A percentile compares a stretch with the other conserved stretches of the same genome.
phyloP scores from a whole-genome alignment of 257 asterid species.

The Solanum medicagineum region DNA sequence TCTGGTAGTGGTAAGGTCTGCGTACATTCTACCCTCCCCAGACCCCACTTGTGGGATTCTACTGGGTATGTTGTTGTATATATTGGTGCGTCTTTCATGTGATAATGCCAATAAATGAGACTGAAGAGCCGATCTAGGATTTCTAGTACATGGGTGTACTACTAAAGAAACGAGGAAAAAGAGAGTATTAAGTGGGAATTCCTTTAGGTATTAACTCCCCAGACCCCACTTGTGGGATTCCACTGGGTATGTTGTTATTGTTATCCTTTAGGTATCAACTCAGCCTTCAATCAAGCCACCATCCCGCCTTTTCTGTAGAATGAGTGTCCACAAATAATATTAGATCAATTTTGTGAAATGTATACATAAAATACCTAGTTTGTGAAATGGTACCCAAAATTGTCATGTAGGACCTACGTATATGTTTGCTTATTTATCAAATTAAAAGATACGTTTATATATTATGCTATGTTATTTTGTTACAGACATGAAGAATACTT shows the following conservation, averaged over 20 bases:
- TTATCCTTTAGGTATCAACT: no score
- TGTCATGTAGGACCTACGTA: background rate
- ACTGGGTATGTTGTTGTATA: no score
- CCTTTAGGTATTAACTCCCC: background rate
- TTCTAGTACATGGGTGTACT: background rate
- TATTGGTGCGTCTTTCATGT: background rate
- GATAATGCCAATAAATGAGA: background rate
- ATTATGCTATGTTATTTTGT: background rate
- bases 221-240: no score
- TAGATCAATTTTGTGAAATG: no score
- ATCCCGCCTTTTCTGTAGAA: no score
- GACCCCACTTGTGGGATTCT: no score
- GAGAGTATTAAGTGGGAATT: background rate
- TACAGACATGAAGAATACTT: background rate
- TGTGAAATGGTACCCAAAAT: background rate
- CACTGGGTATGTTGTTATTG: no score
- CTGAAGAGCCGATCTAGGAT: background rate
- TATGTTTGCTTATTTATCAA: background rate
- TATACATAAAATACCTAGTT: no score
- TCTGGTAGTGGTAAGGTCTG: no score
- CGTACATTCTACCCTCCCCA: no score
- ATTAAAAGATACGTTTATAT: background rate
- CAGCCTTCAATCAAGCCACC: no score
- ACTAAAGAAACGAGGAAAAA: background rate
- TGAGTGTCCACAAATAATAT: no score